Percentiles rank a stretch among this genome's conserved stretches.
Conservation (phyloP, 1,284 basidiomycete species). For the Cutaneotrichosporon curvatum region DNA sequence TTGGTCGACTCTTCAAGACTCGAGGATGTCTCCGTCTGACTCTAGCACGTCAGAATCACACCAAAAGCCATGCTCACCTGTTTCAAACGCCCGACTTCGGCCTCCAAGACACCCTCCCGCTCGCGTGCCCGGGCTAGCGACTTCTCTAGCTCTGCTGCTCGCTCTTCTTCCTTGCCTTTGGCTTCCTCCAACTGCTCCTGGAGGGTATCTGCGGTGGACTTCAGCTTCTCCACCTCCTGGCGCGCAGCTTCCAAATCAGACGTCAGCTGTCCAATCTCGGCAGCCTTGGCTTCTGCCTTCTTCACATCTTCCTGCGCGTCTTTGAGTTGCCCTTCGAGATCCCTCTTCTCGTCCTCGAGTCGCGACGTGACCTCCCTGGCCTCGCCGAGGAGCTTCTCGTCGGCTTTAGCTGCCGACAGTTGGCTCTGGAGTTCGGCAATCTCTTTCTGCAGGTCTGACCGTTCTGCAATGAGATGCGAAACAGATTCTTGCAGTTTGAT, state of each 20-base stretch:
- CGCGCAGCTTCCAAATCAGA: constrained; percentile 6
- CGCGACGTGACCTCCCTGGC: constrained; percentile 24
- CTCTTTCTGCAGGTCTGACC: constrained; percentile 32
- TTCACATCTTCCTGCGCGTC: constrained; percentile 13
- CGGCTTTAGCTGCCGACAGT: constrained; percentile 23
- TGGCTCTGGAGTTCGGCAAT: constrained; percentile 19
- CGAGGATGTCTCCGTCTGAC: constrained; percentile 21
- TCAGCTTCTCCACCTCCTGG: constrained; percentile 3
- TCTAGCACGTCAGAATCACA: constrained; percentile 10
- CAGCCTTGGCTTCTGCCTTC: constrained; percentile 8
- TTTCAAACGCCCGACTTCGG: constrained; percentile 39
- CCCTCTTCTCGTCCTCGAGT: constrained; percentile 33
- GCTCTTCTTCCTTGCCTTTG: constrained; percentile 13
- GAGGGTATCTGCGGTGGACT: constrained; percentile 2
- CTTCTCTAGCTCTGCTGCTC: constrained; percentile 32
- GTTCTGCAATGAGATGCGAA: constrained; percentile 36
- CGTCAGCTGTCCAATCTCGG: constrained; percentile 11
- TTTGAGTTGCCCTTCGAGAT: constrained; percentile 14
- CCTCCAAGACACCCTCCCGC: constrained; percentile 40
- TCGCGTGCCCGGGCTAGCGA: constrained; percentile 37
- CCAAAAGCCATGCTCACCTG: constrained; percentile 25
- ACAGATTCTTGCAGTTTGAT: constrained; percentile 34
- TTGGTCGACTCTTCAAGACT: constrained; percentile 1
- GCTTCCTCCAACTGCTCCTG: constrained; percentile 12
- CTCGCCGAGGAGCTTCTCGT: constrained; percentile 31